These are phyloP conservation scores for Chaetomium fimeti DNA, from an alignment of 495 filamentous ascomycete species.

Conservation along the genomic window DNA sequence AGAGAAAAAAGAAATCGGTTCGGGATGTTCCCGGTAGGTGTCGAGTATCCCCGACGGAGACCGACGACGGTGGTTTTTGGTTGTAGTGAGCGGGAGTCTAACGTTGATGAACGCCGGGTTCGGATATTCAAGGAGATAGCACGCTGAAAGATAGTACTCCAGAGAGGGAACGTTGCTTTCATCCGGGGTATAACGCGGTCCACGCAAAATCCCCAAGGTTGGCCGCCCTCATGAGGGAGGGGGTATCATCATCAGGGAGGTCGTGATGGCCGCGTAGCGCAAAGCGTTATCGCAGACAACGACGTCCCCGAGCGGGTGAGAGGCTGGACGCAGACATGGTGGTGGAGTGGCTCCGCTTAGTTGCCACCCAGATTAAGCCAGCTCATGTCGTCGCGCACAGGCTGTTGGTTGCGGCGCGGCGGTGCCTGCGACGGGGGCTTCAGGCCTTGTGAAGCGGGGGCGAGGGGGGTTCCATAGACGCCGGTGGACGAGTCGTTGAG, in stretches of 20 bases:
- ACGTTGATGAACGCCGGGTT: constrained; percentile 5
- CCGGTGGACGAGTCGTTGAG: constrained; percentile 62
- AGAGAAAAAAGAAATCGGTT: neutral
- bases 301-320: neutral
- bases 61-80: neutral
- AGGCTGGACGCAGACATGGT: neutral
- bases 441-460: constrained; percentile 32
- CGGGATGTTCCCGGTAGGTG: neutral
- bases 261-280: neutral
- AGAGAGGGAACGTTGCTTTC: neutral
- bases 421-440: constrained; percentile 34
- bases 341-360: neutral
- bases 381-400: constrained; percentile 60
- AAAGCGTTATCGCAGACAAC: neutral
- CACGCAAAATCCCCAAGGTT: neutral
- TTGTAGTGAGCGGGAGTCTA: neutral
- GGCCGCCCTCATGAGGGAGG: constrained; percentile 1
- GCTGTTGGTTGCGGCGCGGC: constrained; percentile 25
- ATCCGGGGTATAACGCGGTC: neutral
- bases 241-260: neutral
- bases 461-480: constrained; percentile 41
- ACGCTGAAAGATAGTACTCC: neutral
- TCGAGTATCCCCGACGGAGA: neutral
- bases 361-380: constrained; percentile 65
- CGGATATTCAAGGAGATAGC: neutral